These are phyloP conservation scores for Penicillium arizonense DNA, from an alignment of 495 filamentous ascomycete genomes.

Conservation along the genomic window DNA sequence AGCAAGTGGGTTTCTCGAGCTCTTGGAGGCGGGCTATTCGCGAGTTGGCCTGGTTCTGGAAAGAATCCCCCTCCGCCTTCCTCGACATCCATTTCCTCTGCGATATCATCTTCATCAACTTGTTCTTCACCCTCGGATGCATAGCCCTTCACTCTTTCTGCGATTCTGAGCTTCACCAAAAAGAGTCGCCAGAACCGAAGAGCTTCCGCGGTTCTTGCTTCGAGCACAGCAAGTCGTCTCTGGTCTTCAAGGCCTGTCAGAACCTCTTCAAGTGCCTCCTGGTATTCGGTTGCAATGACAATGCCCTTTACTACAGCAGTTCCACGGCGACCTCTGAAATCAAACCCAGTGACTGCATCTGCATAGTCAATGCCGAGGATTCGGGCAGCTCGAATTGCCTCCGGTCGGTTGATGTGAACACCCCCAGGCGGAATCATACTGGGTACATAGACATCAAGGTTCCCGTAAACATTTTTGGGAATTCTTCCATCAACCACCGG, in stretches of 20 bases:
- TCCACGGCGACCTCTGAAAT: constrained; percentile 77
- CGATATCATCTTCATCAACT: constrained; percentile 15
- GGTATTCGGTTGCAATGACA: constrained; percentile 68
- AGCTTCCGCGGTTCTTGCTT: constrained; percentile 53
- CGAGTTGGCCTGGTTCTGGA: constrained; percentile 44
- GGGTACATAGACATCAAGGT: constrained; percentile 87
- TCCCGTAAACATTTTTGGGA: constrained; percentile 84
- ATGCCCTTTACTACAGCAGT: constrained; percentile 76
- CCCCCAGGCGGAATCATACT: constrained; percentile 89
- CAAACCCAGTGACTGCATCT: constrained; percentile 86
- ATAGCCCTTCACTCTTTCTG: constrained; percentile 69
- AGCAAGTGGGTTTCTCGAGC: background rate
- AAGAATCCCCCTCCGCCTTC: constrained; percentile 39
- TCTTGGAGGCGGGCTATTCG: constrained; percentile 7
- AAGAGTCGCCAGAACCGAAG: constrained; percentile 76
- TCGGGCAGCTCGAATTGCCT: constrained; percentile 69
- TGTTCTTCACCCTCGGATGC: constrained; percentile 49
- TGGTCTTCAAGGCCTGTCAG: constrained; percentile 62
- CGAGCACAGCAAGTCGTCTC: constrained; percentile 54
- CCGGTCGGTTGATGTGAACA: constrained; percentile 63
- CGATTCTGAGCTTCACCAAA: constrained; percentile 71
- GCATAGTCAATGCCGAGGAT: constrained; percentile 83
- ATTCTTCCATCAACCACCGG: constrained; percentile 72
- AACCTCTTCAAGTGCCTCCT: constrained; percentile 68
- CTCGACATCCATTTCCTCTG: constrained; percentile 19